A percentile compares a stretch with the other conserved stretches of the same genome.
phyloP scores from a whole-genome alignment of 179 eudicot species.

The Corrigiola litoralis region DNA sequence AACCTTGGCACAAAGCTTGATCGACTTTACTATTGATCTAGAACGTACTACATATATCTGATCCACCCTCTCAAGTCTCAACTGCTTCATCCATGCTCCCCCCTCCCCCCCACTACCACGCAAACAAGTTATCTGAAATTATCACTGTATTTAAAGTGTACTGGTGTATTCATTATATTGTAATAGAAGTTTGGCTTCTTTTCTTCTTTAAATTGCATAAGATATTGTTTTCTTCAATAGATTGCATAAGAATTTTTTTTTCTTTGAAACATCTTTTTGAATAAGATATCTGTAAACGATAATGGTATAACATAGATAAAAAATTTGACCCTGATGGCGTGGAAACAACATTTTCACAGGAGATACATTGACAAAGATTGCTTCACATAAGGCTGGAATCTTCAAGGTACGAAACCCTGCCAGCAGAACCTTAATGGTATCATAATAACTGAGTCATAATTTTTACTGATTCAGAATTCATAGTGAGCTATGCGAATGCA shows the following conservation, averaged over 20 bases:
- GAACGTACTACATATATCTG: no score
- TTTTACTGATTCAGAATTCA: neutral
- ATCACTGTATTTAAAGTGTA: no score
- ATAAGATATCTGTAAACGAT: no score
- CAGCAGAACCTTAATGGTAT: conserved; percentile 3
- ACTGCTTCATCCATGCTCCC: no score
- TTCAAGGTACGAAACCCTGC: conserved; percentile 52
- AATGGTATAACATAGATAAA: neutral
- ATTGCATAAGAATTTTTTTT: neutral
- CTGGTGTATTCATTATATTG: no score
- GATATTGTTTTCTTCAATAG: no score
- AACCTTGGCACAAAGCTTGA: neutral
- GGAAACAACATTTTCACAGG: conserved; percentile 37
- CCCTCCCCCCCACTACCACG: neutral
- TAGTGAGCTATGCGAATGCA: conserved; percentile 17
- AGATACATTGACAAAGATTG: conserved; percentile 64
- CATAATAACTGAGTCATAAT: neutral
- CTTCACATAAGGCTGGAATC: conserved; percentile 82
- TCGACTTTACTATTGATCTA: neutral
- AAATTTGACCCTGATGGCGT: neutral
- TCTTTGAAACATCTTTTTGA: no score
- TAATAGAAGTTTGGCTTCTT: no score
- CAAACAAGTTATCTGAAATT: neutral
- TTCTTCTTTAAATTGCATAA: no score
- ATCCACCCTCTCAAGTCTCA: no score